These are phyloP conservation scores for Axilococcus clingmanii DNA, from an alignment of 139 green algal genomes.

Conservation along the genomic window DNA sequence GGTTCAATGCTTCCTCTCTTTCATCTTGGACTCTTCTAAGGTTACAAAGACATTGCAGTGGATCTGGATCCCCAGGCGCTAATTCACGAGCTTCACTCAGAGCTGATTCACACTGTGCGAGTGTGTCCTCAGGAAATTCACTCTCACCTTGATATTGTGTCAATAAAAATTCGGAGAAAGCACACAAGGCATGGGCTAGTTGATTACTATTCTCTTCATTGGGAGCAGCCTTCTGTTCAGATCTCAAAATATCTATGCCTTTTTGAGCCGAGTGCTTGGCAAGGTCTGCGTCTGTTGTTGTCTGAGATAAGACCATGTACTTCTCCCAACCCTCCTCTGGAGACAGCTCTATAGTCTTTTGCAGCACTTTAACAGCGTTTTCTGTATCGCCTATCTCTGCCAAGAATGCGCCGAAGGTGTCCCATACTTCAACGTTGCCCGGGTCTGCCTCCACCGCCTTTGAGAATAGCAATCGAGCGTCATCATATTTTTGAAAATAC, in stretches of 20 bases:
- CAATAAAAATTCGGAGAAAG: slow-evolving; percentile 54
- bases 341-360: slow-evolving; percentile 32
- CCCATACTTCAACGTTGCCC: slow-evolving; percentile 47
- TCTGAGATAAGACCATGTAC: slow-evolving; percentile 53
- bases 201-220: background rate
- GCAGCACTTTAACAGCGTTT: slow-evolving; percentile 49
- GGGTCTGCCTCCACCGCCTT: background rate
- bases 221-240: slow-evolving; percentile 5
- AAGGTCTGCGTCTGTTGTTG: slow-evolving; percentile 13
- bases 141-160: slow-evolving; percentile 7
- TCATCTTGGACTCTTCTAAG: slow-evolving; percentile 45
- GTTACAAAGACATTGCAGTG: slow-evolving; percentile 47
- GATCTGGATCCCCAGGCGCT: slow-evolving; percentile 49
- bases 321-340: slow-evolving; percentile 70
- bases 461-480: background rate
- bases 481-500: background rate
- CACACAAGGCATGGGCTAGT: slow-evolving; percentile 46
- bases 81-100: slow-evolving; percentile 23
- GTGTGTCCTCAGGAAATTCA: background rate
- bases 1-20: slow-evolving; percentile 47
- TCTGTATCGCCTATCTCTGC: slow-evolving; percentile 46
- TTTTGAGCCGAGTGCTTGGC: slow-evolving; percentile 11
- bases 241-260: slow-evolving; percentile 35
- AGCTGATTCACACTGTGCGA: slow-evolving; percentile 31
- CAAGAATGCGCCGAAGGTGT: slow-evolving; percentile 52